These are phyloP conservation scores for Leccinum subgranulosum DNA, from an alignment of 768 basidiomycete species.

Conservation along the genomic window DNA sequence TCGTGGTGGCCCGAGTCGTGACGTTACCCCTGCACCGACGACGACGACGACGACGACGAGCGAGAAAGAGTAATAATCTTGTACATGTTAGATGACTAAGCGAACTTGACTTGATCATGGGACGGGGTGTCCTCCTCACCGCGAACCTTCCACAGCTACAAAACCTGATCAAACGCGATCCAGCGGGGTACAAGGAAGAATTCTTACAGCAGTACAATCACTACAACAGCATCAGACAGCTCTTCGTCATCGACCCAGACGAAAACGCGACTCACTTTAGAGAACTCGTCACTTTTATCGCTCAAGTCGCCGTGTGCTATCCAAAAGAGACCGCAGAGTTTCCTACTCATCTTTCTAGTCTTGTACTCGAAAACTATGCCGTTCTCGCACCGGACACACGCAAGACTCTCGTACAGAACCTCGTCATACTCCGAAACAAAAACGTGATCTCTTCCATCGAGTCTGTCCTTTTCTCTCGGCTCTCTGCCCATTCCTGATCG, in stretches of 20 bases:
- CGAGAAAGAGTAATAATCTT: background rate
- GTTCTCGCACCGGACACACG: constrained; percentile 76
- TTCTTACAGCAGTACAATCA: constrained; percentile 97
- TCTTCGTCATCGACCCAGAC: constrained; percentile 78
- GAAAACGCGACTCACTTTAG: constrained; percentile 84
- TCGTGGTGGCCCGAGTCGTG: constrained; percentile 23
- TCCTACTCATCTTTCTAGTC: constrained; percentile 70
- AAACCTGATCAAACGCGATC: constrained; percentile 95
- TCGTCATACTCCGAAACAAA: constrained; percentile 93
- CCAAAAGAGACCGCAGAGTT: constrained; percentile 87
- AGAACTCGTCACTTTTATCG: constrained; percentile 88
- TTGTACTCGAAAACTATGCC: constrained; percentile 79
- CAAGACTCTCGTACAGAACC: constrained; percentile 81
- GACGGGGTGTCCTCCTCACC: constrained; percentile 51
- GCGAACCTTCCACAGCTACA: constrained; percentile 93
- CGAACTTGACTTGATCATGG: background rate
- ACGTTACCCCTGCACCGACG: background rate
- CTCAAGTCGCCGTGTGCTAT: constrained; percentile 79
- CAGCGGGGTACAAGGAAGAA: constrained; percentile 87
- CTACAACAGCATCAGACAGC: constrained; percentile 82
- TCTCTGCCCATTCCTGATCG: constrained; percentile 2
- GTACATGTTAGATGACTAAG: constrained; percentile 20
- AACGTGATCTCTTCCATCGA: constrained; percentile 89
- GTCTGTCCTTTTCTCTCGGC: constrained; percentile 43
- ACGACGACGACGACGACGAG: background rate